phyloP scores from a whole-genome alignment of 1,284 basidiomycete species.

The Tilletia horrida region DNA sequence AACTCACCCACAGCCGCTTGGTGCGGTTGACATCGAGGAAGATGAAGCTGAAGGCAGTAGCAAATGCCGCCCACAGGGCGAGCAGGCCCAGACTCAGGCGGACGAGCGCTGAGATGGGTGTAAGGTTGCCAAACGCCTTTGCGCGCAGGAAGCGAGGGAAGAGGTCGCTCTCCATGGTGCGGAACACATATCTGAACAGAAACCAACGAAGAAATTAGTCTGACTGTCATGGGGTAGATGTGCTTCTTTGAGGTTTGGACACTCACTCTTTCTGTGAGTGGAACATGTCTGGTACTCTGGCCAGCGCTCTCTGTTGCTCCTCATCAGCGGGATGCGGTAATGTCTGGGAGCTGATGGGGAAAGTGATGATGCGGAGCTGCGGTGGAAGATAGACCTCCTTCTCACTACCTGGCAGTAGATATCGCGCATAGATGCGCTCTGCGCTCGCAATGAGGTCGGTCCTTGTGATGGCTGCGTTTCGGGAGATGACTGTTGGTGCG shows the following conservation, averaged over 20 bases:
- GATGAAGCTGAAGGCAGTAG: slow-evolving; percentile 82
- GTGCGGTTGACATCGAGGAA: slow-evolving; percentile 88
- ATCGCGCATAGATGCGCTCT: slow-evolving; percentile 90
- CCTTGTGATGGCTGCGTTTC: slow-evolving; percentile 83
- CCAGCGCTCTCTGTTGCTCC: slow-evolving; percentile 71
- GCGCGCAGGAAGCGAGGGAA: slow-evolving; percentile 85
- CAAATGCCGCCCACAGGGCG: slow-evolving; percentile 84
- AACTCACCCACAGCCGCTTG: slow-evolving; percentile 86
- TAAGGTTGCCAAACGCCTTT: slow-evolving; percentile 95
- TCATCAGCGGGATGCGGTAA: slow-evolving; percentile 67
- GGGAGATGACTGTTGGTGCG: slow-evolving; percentile 64
- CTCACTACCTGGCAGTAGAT: slow-evolving; percentile 67
- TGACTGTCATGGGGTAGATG: background rate
- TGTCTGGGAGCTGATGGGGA: slow-evolving; percentile 60
- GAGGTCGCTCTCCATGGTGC: slow-evolving; percentile 95
- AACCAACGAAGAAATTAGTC: background rate
- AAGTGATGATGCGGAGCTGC: slow-evolving; percentile 47
- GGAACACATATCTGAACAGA: slow-evolving; percentile 67
- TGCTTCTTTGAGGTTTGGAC: background rate
- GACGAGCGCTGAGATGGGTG: slow-evolving; percentile 80
- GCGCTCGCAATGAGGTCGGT: slow-evolving; percentile 85
- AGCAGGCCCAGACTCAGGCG: slow-evolving; percentile 70
- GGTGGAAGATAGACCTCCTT: slow-evolving; percentile 87
- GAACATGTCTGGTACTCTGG: slow-evolving; percentile 93
- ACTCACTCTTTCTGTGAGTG: slow-evolving; percentile 84